phyloP scores from a whole-genome alignment of 495 filamentous ascomycete species.

The Collariella sp. region DNA sequence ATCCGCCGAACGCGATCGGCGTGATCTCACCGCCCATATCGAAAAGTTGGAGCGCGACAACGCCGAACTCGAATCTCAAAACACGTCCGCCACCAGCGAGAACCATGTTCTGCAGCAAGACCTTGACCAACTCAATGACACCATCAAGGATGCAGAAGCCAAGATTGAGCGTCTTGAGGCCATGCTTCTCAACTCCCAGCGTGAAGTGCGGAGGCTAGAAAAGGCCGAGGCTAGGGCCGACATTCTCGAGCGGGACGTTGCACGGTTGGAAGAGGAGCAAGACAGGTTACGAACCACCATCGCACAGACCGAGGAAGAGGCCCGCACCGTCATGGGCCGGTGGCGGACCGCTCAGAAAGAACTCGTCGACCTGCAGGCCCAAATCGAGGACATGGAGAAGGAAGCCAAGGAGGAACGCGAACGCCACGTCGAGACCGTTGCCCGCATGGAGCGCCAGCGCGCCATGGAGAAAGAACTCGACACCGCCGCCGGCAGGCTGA shows the following conservation, averaged over 20 bases:
- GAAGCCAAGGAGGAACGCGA: slow-evolving; percentile 78
- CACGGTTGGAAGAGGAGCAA: slow-evolving; percentile 73
- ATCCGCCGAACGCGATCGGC: slow-evolving; percentile 76
- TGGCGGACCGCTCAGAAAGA: slow-evolving; percentile 77
- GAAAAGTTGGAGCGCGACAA: slow-evolving; percentile 72
- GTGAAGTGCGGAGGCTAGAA: slow-evolving; percentile 65
- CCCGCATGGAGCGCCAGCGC: slow-evolving; percentile 70
- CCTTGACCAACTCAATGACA: slow-evolving; percentile 69
- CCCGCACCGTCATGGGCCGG: slow-evolving; percentile 63
- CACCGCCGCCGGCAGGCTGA: slow-evolving; percentile 64
- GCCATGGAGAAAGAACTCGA: slow-evolving; percentile 68
- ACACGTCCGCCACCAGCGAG: slow-evolving; percentile 66
- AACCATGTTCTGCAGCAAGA: slow-evolving; percentile 71
- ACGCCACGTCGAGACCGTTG: slow-evolving; percentile 69
- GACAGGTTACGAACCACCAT: slow-evolving; percentile 57
- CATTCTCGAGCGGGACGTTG: slow-evolving; percentile 68
- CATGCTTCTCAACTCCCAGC: slow-evolving; percentile 63
- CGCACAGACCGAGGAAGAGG: slow-evolving; percentile 56
- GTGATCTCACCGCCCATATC: slow-evolving; percentile 58
- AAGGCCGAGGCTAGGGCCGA: slow-evolving; percentile 63
- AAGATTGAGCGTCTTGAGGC: slow-evolving; percentile 62
- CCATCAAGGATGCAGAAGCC: slow-evolving; percentile 65
- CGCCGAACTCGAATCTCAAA: slow-evolving; percentile 59
- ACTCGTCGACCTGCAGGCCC: slow-evolving; percentile 65
- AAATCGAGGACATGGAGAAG: slow-evolving; percentile 80